Conservation (phyloP, 495 filamentous ascomycete species). For the Aspergillus incahuasiensis region DNA sequence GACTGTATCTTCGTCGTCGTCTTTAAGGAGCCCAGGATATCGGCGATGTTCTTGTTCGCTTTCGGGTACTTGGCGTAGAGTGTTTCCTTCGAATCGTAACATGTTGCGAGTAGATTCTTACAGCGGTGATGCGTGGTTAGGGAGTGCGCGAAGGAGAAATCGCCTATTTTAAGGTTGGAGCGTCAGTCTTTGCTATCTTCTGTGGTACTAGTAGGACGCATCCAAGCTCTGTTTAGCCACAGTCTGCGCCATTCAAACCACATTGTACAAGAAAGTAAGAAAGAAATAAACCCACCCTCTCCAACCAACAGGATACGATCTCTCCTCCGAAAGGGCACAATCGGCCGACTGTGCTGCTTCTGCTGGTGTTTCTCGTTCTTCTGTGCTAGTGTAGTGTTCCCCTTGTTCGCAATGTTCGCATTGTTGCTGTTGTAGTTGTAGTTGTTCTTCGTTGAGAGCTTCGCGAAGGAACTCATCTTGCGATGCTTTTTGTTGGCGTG, state of each 20-base stretch:
- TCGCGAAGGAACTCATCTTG: slow-evolving; percentile 26
- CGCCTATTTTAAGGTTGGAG: slow-evolving; percentile 42
- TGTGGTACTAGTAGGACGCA: neutral
- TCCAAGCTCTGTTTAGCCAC: too few species aligned
- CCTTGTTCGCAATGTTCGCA: neutral
- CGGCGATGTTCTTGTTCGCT: slow-evolving; percentile 53
- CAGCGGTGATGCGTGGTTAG: slow-evolving; percentile 68
- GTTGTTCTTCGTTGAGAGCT: slow-evolving; percentile 16
- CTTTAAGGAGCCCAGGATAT: slow-evolving; percentile 34
- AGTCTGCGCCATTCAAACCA: too few species aligned
- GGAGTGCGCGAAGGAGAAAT: slow-evolving; percentile 84
- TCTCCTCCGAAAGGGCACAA: slow-evolving; percentile 66
- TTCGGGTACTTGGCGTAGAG: slow-evolving; percentile 75
- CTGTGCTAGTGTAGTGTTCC: neutral
- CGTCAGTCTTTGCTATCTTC: neutral
- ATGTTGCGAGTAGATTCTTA: slow-evolving; percentile 58
- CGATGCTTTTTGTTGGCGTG: slow-evolving; percentile 11
- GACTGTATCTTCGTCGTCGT: neutral
- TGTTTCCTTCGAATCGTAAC: slow-evolving; percentile 51
- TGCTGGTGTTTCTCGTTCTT: slow-evolving; percentile 5
- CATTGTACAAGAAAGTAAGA: too few species aligned
- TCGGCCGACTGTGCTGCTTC: slow-evolving; percentile 43
- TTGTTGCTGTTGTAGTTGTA: neutral
- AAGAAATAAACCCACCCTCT: slow-evolving; percentile 71
- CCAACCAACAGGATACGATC: slow-evolving; percentile 81